Base-by-base conservation (phyloP, 2,329 filamentous ascomycete genomes). In the Colletotrichum phormii region DNA sequence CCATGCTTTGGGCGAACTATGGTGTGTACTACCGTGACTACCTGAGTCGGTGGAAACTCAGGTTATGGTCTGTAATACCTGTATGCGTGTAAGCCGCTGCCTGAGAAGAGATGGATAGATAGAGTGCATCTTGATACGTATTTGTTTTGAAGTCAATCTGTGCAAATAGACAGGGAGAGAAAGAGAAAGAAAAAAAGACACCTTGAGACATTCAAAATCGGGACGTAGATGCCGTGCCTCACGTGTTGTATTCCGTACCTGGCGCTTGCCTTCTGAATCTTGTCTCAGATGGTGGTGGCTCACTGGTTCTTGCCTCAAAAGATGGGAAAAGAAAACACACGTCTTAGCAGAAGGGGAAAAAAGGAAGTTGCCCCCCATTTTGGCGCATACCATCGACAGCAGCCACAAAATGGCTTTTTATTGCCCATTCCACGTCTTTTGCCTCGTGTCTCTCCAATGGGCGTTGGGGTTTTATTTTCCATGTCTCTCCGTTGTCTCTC, bases 1-100 rank as follows among this genome's bases (percentile, higher is more conserved):
- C 67, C 67, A 71, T 66, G 67, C 67, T 35, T 69, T 49, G 60
- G 71, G 54, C 33, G 61, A 71, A 57, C 66, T n/a, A 63, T 35
- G 29, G 12, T 62, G 60, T 35, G 11, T 15, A 18, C 13, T 42
- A 42, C 37, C 37, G 13, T n/a, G 18, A 22, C 15, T 49, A 49
- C 42, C 18, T 49, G 42, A 49, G 42, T 49, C 42, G 42, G 42
- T 49, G 42, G 42, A n/a, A 49, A 49, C 42, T 49, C 22, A 18
- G 18, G 8, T 49, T n/a, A 9, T 49, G 4, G 4, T n/a, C 1
- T 22, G 37, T 42, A 42, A n/a, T 49, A 9, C 18, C 15, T 22
- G 18, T 22, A 49, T 18, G 37, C 37, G 37, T 42, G 15, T 11
- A 49, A 22, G 42, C 18, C 42, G 42, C 18, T 22, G 42, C 8